Conservation (phyloP, 306 rosid genomes). For the Rubus idaeus region DNA sequence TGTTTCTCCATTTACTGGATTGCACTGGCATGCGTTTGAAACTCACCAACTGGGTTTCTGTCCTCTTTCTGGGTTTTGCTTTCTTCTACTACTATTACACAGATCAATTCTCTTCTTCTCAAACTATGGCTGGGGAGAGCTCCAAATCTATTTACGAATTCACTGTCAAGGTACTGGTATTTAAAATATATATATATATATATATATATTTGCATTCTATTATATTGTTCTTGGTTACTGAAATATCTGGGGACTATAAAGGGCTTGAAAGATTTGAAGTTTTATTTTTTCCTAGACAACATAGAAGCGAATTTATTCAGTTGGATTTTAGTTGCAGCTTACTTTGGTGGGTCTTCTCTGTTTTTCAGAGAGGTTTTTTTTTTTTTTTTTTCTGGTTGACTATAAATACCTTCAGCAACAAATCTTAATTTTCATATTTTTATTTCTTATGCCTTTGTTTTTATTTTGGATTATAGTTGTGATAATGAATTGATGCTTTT, state of each 20-base stretch:
- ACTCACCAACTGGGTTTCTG: constrained; percentile 40
- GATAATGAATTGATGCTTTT: no score
- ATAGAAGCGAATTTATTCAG: not conserved
- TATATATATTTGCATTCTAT: not conserved
- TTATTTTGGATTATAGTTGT: no score
- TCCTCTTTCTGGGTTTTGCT: constrained; percentile 41
- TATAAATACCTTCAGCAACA: no score
- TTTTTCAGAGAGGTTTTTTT: not conserved
- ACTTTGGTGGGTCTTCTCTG: constrained; percentile 2
- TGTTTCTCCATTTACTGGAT: not conserved
- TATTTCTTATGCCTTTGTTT: no score
- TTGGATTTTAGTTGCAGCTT: not conserved
- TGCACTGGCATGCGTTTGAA: constrained; percentile 23
- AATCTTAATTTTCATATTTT: no score
- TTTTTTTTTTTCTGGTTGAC: no score
- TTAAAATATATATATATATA: no score
- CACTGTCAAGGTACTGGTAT: constrained; percentile 64
- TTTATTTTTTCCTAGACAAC: not conserved
- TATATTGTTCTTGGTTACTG: constrained; percentile 13
- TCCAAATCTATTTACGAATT: constrained; percentile 72
- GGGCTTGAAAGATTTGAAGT: not conserved
- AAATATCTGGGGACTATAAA: not conserved
- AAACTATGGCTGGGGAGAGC: constrained; percentile 49
- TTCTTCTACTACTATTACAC: constrained; percentile 26
- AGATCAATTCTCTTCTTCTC: constrained; percentile 21